Evolutionary conservation across 371 early-diverging fungal genomes (phyloP), one percentile per base, ranked within the genome.

Genomic region (Mortierella sp.): DNA sequence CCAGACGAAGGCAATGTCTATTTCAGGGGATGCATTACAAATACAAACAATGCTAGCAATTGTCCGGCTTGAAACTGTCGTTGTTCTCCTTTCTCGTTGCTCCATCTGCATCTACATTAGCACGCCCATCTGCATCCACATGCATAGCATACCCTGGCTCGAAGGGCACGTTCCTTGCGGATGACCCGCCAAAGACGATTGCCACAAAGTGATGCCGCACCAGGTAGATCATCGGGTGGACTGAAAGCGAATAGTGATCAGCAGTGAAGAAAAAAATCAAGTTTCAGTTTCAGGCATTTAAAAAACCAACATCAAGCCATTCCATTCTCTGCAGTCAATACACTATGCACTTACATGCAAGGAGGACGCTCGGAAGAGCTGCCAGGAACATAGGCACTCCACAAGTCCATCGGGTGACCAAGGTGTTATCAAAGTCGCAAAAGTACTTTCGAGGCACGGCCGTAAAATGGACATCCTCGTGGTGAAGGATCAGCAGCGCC

Each of bases 1-100:
- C 19, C 69, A 83, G n/a, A 9, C 83, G 75, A 21, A 80, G 24
- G 37, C 77, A 83, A 57, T 83, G 78, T 50, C 83, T 83, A 75
- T 13, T 34, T n/a, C 51, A 51, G 8, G 28, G 50, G 13, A 14
- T 16, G 50, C 16, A 50, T 11, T 10, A 34, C 21, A 43, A 31
- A 44, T 57, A n/a, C n/a, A 21, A 10, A 40, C 28, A 48, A 6
- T 6, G 43, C 6, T 40, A 40, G 6, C 26, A 51, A 8, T 16
- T 34, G 21, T 19, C 19, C 19, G 51, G 14, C 37, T 21, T 21
- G 24, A 67, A 24, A 16, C n/a, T 21, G 51, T 26, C 11, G 19
- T 31, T 34, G 64, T 19, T 21, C 37, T 34, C 28, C 40, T 34
- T 67, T 0, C 13, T 16, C 16, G 6, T 31, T 8, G 26, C 28